Evolutionary conservation across 768 basidiomycete species (phyloP), one percentile per base, ranked within the genome.

Genomic region (Lactarius sanguifluus): DNA sequence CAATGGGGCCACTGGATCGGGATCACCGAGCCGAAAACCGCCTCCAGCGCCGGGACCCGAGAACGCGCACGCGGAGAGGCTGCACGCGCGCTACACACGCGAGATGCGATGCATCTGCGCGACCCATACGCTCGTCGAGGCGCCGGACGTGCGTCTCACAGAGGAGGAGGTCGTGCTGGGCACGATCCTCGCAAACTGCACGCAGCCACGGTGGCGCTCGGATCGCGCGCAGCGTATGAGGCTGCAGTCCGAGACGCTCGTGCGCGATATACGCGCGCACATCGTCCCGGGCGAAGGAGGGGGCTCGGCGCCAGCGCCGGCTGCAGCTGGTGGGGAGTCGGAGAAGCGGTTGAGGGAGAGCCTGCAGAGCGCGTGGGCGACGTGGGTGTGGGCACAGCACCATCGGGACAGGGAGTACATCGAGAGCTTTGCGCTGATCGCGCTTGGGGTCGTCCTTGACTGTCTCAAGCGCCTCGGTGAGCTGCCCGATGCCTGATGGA

Each of bases 131-230:
- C 75, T 92, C 20, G 83, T 87, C 12, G 81, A 82, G 58, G 76
- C 80, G 6, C 81, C 86, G 1, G 85, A 82, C 12, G 79, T 79
- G 13, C 80, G 80, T 32, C 78, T 93, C 45, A 75, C 80, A 5
- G 92, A 94, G 73, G 87, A 88, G 59, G 92, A 94, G 71, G 81
- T 91, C 28, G 87, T 91, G 2, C 76, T 86, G 32, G 90, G 90
- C n/a, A 86, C 87, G 0, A 93, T 94, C 65, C 76, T 91, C 52
- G 88, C 85, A 4, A 86, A 86, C 64, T 90, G 86, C 71, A 76
- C 83, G 1, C 85, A 91, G 66, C 81, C 80, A 67, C 77, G 85
- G 32, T 87, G 82, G 80, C 79, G 89, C 66, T 81, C 74, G 43
- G 83, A 85, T 67, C 81, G 88, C 38, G 81, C 82, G 66, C 80